Evolutionary conservation across 177 flowering plant species (phyloP).

Genomic region (Viscum album): DNA sequence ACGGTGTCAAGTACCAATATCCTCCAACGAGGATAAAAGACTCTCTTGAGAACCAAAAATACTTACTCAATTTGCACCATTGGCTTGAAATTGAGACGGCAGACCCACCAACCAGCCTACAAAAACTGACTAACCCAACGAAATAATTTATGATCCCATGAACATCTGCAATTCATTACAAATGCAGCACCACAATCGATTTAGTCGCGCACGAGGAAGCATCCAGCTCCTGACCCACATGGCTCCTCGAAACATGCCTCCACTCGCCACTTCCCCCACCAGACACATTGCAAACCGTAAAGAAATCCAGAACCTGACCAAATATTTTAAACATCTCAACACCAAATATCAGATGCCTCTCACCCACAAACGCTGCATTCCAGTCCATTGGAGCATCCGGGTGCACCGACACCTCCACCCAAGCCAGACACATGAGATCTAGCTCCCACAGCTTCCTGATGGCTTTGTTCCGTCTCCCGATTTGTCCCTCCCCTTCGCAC

Average conservation of each 20-base stretch:
- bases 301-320: conserved; percentile 83
- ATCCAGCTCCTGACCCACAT: conserved; percentile 61
- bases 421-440: conserved; percentile 45
- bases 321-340: conserved; percentile 95
- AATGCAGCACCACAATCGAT: conserved; percentile 59
- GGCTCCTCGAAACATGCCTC: conserved; percentile 71
- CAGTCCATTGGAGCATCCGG: conserved; percentile 99
- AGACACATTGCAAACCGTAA: conserved; percentile 56
- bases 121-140: too few species aligned
- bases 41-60: too few species aligned
- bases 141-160: not conserved
- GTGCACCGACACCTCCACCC: conserved; percentile 75
- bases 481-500: conserved; percentile 81
- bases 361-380: conserved; percentile 87
- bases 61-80: too few species aligned
- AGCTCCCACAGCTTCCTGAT: conserved; percentile 88
- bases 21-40: too few species aligned
- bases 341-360: conserved; percentile 57
- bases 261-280: conserved; percentile 36
- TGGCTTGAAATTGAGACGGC: too few species aligned
- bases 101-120: too few species aligned
- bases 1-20: too few species aligned
- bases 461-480: conserved; percentile 70
- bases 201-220: conserved; percentile 80
- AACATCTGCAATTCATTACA: conserved; percentile 21